A percentile compares a stretch with the other conserved stretches of the same genome.
phyloP scores from a whole-genome alignment of 83 land plant genomes.

The Picea abies region DNA sequence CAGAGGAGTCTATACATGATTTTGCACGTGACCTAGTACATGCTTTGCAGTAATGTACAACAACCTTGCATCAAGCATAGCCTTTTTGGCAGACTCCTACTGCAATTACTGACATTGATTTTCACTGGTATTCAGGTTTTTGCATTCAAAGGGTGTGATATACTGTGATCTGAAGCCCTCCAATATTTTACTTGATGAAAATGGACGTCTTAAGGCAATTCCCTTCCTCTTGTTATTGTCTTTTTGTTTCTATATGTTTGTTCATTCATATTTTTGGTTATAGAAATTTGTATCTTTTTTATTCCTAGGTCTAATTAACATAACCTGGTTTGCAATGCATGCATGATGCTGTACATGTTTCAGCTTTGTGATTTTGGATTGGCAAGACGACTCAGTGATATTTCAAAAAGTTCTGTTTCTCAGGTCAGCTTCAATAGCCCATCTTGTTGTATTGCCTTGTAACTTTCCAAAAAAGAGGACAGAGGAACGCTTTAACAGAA shows the following conservation, averaged over 20 bases:
- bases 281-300: background rate
- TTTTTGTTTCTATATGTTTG: background rate
- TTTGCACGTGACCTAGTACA: too few species aligned
- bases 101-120: background rate
- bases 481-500: too few species aligned
- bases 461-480: background rate
- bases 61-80: background rate
- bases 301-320: background rate
- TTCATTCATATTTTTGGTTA: background rate
- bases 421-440: slow-evolving; percentile 38
- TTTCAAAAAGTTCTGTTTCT: slow-evolving; percentile 77
- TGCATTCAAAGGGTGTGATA: slow-evolving; percentile 96
- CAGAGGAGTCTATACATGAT: slow-evolving; percentile 36
- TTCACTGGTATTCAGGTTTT: slow-evolving; percentile 53
- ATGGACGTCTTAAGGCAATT: slow-evolving; percentile 94
- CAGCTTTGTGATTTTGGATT: slow-evolving; percentile 98
- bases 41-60: slow-evolving; percentile 37
- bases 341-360: slow-evolving; percentile 10
- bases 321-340: background rate
- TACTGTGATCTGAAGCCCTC: slow-evolving; percentile 99
- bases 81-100: background rate
- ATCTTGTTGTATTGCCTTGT: background rate
- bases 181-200: slow-evolving; percentile 93
- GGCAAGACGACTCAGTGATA: slow-evolving; percentile 86
- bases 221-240: background rate